Conservation (phyloP, 352 stramenopile genomes). For the Globisporangium sylvaticum region DNA sequence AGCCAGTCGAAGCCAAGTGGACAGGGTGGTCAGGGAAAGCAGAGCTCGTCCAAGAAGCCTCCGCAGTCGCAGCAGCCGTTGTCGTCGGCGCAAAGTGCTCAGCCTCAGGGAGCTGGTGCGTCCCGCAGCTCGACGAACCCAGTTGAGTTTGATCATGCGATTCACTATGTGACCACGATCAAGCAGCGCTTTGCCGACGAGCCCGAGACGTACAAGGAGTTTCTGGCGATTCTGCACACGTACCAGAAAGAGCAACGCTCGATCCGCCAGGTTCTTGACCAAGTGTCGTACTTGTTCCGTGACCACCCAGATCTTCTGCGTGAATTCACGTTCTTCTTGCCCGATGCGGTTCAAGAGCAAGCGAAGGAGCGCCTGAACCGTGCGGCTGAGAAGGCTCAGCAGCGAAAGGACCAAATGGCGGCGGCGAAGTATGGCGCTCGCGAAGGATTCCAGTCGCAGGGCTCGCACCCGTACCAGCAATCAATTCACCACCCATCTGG, state of each 20-base stretch:
- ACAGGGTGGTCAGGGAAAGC: slow-evolving; percentile 33
- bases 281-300: slow-evolving; percentile 98
- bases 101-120: slow-evolving; percentile 9
- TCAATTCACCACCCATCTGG: slow-evolving; percentile 15
- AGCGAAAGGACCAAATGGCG: slow-evolving; percentile 70
- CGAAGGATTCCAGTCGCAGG: slow-evolving; percentile 24
- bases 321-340: slow-evolving; percentile 99
- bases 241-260: slow-evolving; percentile 99
- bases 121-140: slow-evolving; percentile 70
- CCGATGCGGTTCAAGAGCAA: slow-evolving; percentile 97
- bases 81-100: slow-evolving; percentile 5
- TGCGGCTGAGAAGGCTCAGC: slow-evolving; percentile 93
- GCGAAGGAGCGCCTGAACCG: slow-evolving; percentile 94
- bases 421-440: slow-evolving; percentile 39
- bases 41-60: slow-evolving; percentile 55
- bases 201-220: slow-evolving; percentile 98
- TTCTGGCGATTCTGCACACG: slow-evolving; percentile 99
- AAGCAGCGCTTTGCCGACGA: slow-evolving; percentile 98
- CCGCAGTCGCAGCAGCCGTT: slow-evolving; percentile 22
- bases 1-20: slow-evolving; percentile 24
- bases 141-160: slow-evolving; percentile 99
- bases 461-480: slow-evolving; percentile 19
- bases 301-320: slow-evolving; percentile 99
- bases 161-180: slow-evolving; percentile 99
- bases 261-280: slow-evolving; percentile 97